Base-by-base conservation (phyloP, 495 filamentous ascomycete species). In the Penicillium odoratum region DNA sequence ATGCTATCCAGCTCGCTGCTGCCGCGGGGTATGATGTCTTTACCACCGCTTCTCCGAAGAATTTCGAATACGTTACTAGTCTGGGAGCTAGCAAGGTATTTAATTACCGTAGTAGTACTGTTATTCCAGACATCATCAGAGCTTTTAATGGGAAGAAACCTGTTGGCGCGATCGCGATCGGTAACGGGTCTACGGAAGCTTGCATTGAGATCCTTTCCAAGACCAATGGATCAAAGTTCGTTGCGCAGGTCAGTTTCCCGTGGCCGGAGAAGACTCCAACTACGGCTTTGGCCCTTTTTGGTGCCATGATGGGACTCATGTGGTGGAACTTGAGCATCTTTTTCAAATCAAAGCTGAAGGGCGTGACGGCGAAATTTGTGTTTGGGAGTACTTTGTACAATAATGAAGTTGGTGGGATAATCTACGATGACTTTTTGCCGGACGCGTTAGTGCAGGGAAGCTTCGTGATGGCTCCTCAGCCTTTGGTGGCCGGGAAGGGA, bases 21-120 rank as follows among this genome's bases (percentile, higher is more conserved):
- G 79, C 81, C 0, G 75, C 86, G 0, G 87, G 87, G 3, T 80
- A 80, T 28, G 77, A 82, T 11, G 86, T 89, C 3, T 67, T 87
- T 48, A 71, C 80, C 0, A 86, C 83, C 0, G 73, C 81, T 0
- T 81, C 78, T 1, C 67, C 70, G 1, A 74, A 74, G 59, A 88
- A 89, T 64, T 77, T 81, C 38, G 76, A 76, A 0, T 78, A 76
- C 51, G 67, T 82, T 38, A 78, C 76, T 58, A 60, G 52, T 2
- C 74, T 87, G 0, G 85, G 87, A 5, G 87, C 86, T 3, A 72
- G 49, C 25, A 50, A 73, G n/a, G 81, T 78, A 1, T 83, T 87
- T 51, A 85, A 90, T 67, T 87, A 89, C 67, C 72, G 72, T 7
- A 69, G 60, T 46, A 18, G 62, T 4, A 71, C 61, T 0, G 66